These are phyloP conservation scores for Bolboschoenoplectus hybrid DNA, from an alignment of 202 grass and related monocot genomes.

Conservation along the genomic window DNA sequence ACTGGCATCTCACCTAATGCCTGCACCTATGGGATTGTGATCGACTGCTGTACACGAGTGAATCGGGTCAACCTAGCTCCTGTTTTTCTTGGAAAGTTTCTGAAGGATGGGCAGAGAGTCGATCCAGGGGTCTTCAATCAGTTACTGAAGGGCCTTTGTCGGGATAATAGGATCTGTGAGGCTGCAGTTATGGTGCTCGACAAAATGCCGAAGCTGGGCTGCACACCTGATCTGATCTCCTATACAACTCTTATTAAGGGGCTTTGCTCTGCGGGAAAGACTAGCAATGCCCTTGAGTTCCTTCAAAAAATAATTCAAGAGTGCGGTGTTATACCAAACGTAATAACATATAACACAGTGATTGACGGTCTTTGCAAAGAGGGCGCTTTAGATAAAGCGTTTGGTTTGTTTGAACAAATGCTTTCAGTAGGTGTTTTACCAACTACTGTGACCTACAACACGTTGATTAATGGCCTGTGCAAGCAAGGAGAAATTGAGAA, in stretches of 20 bases:
- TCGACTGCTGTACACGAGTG: not conserved
- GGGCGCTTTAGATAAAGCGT: not conserved
- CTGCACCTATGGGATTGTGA: not conserved
- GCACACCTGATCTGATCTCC: not conserved
- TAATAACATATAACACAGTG: not conserved
- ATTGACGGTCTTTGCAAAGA: not conserved
- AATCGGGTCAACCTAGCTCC: not conserved
- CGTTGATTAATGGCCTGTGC: slow-evolving; percentile 56
- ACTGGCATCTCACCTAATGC: not conserved
- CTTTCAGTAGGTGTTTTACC: slow-evolving; percentile 35
- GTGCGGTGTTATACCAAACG: not conserved
- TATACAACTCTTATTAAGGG: not conserved
- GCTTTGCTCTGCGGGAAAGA: not conserved
- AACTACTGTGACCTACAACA: slow-evolving; percentile 61
- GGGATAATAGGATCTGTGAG: slow-evolving; percentile 41
- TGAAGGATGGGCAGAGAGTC: not conserved
- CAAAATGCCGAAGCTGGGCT: slow-evolving; percentile 46
- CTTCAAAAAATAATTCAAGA: not conserved
- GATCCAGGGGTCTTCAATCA: not conserved
- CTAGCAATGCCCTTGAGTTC: not conserved
- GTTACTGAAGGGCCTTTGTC: slow-evolving; percentile 40
- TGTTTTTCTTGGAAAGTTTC: not conserved
- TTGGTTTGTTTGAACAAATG: not conserved
- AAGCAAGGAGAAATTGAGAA: slow-evolving; percentile 56
- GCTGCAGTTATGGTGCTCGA: slow-evolving; percentile 54